A percentile compares a stretch with the other conserved stretches of the same genome.
Conservation (phyloP, 2,329 filamentous ascomycete genomes). For the Penicillium concentricum region DNA sequence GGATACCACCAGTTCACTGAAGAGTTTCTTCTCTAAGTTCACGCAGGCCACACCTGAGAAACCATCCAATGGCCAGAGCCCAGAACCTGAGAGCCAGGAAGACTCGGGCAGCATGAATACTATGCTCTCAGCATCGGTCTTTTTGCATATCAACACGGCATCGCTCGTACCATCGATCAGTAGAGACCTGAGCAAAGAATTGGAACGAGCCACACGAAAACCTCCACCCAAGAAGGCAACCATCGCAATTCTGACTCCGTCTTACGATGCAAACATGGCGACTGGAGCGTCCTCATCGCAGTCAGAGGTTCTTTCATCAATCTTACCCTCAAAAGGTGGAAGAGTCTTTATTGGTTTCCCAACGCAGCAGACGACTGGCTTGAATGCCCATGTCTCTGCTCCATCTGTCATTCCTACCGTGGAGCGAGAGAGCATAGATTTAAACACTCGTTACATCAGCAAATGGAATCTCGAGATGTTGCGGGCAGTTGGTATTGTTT, state of each 20-base stretch:
- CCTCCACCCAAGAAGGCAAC: constrained; percentile 85
- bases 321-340: constrained; percentile 84
- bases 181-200: constrained; percentile 72
- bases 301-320: constrained; percentile 80
- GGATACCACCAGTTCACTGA: constrained; percentile 60
- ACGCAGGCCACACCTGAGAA: constrained; percentile 54
- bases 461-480: constrained; percentile 96
- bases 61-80: constrained; percentile 47
- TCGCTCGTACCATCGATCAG: constrained; percentile 74
- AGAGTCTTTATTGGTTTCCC: constrained; percentile 97
- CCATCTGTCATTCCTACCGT: constrained; percentile 96
- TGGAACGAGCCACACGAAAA: constrained; percentile 96
- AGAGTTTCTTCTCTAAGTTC: constrained; percentile 78
- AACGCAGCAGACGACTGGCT: constrained; percentile 93
- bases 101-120: constrained; percentile 73
- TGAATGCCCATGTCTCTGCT: constrained; percentile 90
- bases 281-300: constrained; percentile 55
- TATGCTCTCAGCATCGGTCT: constrained; percentile 73
- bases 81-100: constrained; percentile 57
- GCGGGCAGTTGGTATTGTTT: constrained; percentile 83
- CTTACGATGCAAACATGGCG: constrained; percentile 75
- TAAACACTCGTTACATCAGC: constrained; percentile 92
- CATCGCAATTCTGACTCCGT: constrained; percentile 84
- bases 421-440: constrained; percentile 91
- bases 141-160: constrained; percentile 83